These are phyloP conservation scores for Puccinia novopanici DNA, from an alignment of 1,284 basidiomycete genomes.

Conservation along the genomic window DNA sequence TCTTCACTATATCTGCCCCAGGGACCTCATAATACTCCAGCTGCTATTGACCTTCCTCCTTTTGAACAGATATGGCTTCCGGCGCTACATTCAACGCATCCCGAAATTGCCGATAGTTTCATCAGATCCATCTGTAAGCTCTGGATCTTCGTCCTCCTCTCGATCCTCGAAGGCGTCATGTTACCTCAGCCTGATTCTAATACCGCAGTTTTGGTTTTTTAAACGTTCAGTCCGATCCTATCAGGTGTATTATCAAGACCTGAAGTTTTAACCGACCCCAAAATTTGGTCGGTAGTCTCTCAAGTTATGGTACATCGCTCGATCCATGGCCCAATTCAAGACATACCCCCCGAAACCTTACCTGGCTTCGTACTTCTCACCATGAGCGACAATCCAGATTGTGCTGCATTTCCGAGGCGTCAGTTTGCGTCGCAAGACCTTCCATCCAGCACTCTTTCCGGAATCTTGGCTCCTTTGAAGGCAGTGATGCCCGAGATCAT, in stretches of 20 bases:
- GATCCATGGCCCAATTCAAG: not conserved
- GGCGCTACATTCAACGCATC: not conserved
- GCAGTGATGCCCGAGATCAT: slow-evolving; percentile 22
- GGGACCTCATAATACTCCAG: not conserved
- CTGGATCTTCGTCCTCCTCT: not conserved
- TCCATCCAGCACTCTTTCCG: not conserved
- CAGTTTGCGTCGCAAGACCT: not conserved
- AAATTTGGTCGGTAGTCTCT: slow-evolving; percentile 31
- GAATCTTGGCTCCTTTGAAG: not conserved
- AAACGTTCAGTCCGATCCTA: slow-evolving; percentile 8
- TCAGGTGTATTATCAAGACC: slow-evolving; percentile 28
- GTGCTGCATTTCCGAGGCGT: slow-evolving; percentile 39
- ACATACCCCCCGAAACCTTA: slow-evolving; percentile 12
- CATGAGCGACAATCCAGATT: slow-evolving; percentile 25
- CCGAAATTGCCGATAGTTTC: slow-evolving; percentile 13
- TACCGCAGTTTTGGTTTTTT: not conserved
- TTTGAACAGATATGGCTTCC: slow-evolving; percentile 27
- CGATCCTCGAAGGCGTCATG: slow-evolving; percentile 8
- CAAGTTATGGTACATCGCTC: slow-evolving; percentile 24
- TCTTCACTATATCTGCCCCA: not conserved
- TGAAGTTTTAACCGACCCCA: slow-evolving; percentile 16
- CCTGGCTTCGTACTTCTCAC: slow-evolving; percentile 45
- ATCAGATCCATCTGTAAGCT: slow-evolving; percentile 16
- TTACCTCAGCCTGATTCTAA: not conserved
- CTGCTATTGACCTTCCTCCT: not conserved